These are phyloP conservation scores for Raphanus sativus DNA, from an alignment of 345 rosid genomes.

Conservation along the genomic window DNA sequence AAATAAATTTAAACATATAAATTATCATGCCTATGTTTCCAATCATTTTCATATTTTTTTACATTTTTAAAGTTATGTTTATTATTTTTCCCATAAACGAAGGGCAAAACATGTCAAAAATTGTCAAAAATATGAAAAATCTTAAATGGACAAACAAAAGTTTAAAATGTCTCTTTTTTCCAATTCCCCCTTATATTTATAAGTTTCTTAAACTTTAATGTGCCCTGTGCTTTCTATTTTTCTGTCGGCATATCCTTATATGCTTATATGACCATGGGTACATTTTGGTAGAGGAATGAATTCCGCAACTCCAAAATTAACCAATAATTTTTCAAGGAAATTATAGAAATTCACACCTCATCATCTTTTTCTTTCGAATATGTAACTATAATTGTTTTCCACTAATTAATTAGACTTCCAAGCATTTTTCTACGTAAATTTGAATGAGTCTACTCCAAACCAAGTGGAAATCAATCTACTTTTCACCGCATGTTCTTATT, in stretches of 20 bases:
- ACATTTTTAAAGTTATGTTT: too few species aligned
- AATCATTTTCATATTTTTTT: too few species aligned
- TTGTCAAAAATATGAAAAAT: too few species aligned
- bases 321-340: slow-evolving; percentile 20
- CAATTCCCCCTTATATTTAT: too few species aligned
- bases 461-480: not conserved
- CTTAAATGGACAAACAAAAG: too few species aligned
- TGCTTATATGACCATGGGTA: slow-evolving; percentile 24
- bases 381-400: not conserved
- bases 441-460: not conserved
- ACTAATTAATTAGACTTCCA: not conserved
- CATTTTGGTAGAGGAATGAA: slow-evolving; percentile 20
- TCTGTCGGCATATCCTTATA: slow-evolving; percentile 20
- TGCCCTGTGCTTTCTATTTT: too few species aligned
- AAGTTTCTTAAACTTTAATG: too few species aligned
- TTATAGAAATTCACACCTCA: not conserved
- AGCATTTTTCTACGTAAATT: not conserved
- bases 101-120: too few species aligned
- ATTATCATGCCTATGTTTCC: too few species aligned
- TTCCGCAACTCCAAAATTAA: slow-evolving; percentile 14
- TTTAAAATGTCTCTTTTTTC: too few species aligned
- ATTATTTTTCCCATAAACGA: too few species aligned
- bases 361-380: not conserved
- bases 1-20: too few species aligned
- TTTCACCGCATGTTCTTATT: not conserved